Evolutionary conservation across 2,329 filamentous ascomycete species (phyloP), one percentile per base, ranked within the genome.

Genomic region (Aspergillus viridinutans): DNA sequence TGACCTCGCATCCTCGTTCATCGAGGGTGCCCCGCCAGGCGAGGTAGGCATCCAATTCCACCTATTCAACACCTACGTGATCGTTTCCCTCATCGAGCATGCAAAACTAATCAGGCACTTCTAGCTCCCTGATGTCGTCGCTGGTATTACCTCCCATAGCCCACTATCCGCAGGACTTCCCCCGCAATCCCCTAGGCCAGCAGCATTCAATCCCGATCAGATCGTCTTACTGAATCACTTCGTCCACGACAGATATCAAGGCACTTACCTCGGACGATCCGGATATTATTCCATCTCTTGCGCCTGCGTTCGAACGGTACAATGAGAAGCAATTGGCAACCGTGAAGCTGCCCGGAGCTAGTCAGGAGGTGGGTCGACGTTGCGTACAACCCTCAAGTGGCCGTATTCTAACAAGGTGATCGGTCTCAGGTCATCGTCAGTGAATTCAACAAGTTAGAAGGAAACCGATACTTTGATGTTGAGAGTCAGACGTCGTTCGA

Each of bases 261-360:
- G 82, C 86, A 52, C 82, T 99, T 47, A 91, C 92, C 20, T 80
- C 85, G 60, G 85, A 89, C 65, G 85, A 86, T 45, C 84, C 86
- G 40, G 79, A 82, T 55, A 79, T 94, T 60, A 78, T 92, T 55
- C 78, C 85, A 58, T 86, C 89, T 62, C 87, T 97, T 53, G 84
- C 82, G 6, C 90, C 92, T 0, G 92, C 94, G 0, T 95, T 96
- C 73, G 82, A 92, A 76, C 91, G 89, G 76, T 97, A 99, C 83
- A 97, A 97, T 69, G 93, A 99, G 77, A 89, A 92, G 75, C 94
- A 99, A 76, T 89, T 97, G 74, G 79, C 86, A 50, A 92, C 92
- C 17, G 88, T 90, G 60, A 96, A 95, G 81, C 84, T 99, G 55
- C 93, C 93, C 0, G 92, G 92, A 29, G 85, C 89, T 71, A 93